Evolutionary conservation across 1,284 basidiomycete genomes (phyloP), one percentile per base, ranked within the genome.

Genomic region (Erythrobasidium hasegawianum): DNA sequence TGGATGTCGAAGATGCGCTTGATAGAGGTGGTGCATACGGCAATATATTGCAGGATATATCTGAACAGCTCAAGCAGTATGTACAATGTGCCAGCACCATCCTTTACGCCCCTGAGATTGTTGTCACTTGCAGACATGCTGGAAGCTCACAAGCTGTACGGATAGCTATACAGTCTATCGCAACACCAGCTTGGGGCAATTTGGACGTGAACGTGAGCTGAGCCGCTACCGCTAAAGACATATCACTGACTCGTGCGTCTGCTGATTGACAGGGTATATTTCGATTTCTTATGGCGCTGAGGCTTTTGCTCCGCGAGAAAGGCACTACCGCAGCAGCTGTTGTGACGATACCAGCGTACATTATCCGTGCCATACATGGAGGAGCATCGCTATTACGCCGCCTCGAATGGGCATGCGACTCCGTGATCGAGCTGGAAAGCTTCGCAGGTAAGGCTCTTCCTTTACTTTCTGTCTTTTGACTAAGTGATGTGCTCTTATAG

Each of bases 371-470:
- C 1, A 58, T 24, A 47, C 69, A 82, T 82, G 83, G 81, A 49
- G 85, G 83, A 16, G 72, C 80, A 33, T 86, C 84, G 1, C 90
- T 89, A 86, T 76, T 85, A 16, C 82, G 87, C 60, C 87, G 86
- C 73, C 76, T 94, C n/a, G 83, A 86, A 8, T 91, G 89, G 88
- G 76, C 85, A 27, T 83, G 85, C 2, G 90, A 95, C 77, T 86
- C 83, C 8, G 83, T 85, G 43, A 80, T 95, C 56, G 85, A 85
- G 47, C 80, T 96, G 69, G 80, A 83, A 41, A 87, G 90, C 18
- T 94, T 94, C 75, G 84, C 87, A 59, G 85, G 90, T 90, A 76
- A 68, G 33, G 85, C 79, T 49, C 57, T 26, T 59, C 18, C 50
- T 33, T 55, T 18, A 13, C 20, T 27, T 20, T 13, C 26, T 24